Conservation (phyloP, 2,329 filamentous ascomycete genomes). For the Alternaria sp. region DNA sequence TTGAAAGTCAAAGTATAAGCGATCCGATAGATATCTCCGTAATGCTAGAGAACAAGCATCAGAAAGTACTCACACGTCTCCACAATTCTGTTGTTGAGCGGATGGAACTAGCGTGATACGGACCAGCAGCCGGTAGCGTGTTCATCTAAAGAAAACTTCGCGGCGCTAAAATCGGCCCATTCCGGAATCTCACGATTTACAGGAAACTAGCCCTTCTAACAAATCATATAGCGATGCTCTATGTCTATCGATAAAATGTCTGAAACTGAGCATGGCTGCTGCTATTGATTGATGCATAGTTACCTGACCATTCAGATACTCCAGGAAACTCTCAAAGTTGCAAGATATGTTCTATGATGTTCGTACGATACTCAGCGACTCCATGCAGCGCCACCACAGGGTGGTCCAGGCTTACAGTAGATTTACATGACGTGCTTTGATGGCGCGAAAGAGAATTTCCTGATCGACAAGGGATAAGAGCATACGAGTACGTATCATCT, state of each 20-base stretch:
- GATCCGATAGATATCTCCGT: not conserved
- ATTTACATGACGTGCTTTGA: slow-evolving; percentile 30
- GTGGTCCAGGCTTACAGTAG: slow-evolving; percentile 21
- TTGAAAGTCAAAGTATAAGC: slow-evolving; percentile 32
- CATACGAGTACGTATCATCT: not conserved
- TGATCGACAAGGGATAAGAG: slow-evolving; percentile 4
- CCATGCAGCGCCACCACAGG: slow-evolving; percentile 1
- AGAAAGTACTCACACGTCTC: not conserved
- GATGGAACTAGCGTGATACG: not conserved
- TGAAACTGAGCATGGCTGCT: not conserved
- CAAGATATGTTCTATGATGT: not conserved
- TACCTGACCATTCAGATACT: not conserved
- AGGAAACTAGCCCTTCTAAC: not conserved
- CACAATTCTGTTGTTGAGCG: not conserved
- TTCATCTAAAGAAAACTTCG: not conserved
- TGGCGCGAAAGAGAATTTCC: slow-evolving; percentile 23
- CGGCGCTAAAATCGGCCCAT: not conserved
- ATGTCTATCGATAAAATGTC: not conserved
- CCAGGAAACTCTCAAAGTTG: not conserved
- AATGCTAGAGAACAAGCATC: not conserved
- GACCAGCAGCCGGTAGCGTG: not conserved
- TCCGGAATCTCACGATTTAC: not conserved
- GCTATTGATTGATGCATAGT: not conserved
- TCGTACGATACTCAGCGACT: not conserved
- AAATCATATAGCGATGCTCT: not conserved